Evolutionary conservation across 805 yeast species (phyloP), one percentile per base, ranked within the genome.

Genomic region (Candida tammaniensis): DNA sequence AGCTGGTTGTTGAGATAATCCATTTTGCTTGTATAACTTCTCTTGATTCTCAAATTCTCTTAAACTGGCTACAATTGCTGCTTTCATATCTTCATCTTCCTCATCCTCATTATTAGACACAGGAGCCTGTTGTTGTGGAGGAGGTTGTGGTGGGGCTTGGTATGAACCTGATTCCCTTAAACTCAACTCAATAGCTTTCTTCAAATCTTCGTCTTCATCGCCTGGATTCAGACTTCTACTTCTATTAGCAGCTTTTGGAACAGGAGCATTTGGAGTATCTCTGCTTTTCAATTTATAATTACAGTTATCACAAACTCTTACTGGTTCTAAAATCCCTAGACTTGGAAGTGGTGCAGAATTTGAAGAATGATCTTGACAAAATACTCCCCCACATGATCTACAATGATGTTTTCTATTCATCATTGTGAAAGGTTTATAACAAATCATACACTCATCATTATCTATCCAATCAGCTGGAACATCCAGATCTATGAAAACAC

Each of bases 391-490:
- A 62, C 98, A 93, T 33, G 95, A 83, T 34, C 98, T 74, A 59
- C 98, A 93, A 60, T 93, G 98, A 57, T 93, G 98, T 55, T 91
- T 88, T 52, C 98, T 73, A 55, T 86, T 88, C 40, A 89, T 64
- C 54, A 91, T 73, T 1, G 93, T 69, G 53, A 93, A 93, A 11
- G 80, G 64, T 26, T 71, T 77, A 33, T 94, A 87, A 47, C 97
- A 87, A 36, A 86, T 78, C 97, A 93, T 89, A 59, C 98, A 93
- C 3, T 86, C 86, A 48, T 87, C 95, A 8, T 89, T 83, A 52
- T 93, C 98, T 15, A 85, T 81, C 98, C 98, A 93, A 48, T 88
- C 97, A 0, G 98, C 98, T 2, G 98, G 97, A 4, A 89, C 89
- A 42, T 79, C 83, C 2, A 96, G 76, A 49, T 91, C 97, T 31